Conservation (phyloP, 148 eudicot genomes). For the Fagopyrum homotropicum region DNA sequence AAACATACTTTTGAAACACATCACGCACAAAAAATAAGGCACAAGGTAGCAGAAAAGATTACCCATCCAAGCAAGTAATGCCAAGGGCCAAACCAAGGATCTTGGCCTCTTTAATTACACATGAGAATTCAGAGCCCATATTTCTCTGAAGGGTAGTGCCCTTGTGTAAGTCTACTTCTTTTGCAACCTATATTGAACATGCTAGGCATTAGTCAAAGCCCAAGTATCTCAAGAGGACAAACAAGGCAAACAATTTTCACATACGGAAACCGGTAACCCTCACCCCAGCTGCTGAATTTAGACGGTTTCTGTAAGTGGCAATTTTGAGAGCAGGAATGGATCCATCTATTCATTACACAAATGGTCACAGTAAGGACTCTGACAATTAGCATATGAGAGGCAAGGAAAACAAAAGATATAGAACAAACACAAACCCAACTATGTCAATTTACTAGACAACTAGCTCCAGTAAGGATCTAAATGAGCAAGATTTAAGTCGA, state of each 20-base stretch:
- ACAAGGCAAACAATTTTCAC: background rate
- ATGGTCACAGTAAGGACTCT: background rate
- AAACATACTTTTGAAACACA: background rate
- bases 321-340: slow-evolving; percentile 87
- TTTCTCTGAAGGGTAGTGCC: slow-evolving; percentile 56
- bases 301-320: slow-evolving; percentile 71
- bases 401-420: background rate
- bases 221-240: slow-evolving; percentile 2
- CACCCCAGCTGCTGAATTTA: slow-evolving; percentile 60
- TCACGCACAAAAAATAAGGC: background rate
- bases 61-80: slow-evolving; percentile 92
- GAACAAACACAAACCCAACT: background rate
- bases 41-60: slow-evolving; percentile 17
- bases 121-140: slow-evolving; percentile 86
- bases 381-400: background rate
- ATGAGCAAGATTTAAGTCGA: background rate
- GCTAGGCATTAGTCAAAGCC: background rate
- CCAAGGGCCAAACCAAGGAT: slow-evolving; percentile 64
- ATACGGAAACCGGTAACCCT: background rate
- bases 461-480: background rate
- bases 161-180: slow-evolving; percentile 40
- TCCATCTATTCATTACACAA: slow-evolving; percentile 47
- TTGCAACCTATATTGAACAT: slow-evolving; percentile 41
- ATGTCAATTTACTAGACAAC: background rate
- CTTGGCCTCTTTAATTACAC: slow-evolving; percentile 89